Evolutionary conservation across 2,329 filamentous ascomycete genomes (phyloP).

Genomic region (Massarina eburnea): DNA sequence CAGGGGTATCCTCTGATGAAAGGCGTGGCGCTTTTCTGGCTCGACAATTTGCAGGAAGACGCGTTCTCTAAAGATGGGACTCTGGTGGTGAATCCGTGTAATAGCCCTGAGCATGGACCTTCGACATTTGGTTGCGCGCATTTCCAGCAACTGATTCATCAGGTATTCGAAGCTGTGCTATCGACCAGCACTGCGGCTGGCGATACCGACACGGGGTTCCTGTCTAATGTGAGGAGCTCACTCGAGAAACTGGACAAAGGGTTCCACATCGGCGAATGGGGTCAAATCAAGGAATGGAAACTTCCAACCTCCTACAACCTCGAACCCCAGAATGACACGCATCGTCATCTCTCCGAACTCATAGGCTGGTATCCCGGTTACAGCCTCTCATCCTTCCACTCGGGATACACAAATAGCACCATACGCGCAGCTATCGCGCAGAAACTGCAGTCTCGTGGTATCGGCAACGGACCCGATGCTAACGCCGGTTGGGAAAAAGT

Average conservation of each 20-base stretch:
- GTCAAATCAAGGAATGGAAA: conserved; percentile 56
- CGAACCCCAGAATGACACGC: conserved; percentile 48
- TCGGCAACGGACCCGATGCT: conserved; percentile 50
- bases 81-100: conserved; percentile 61
- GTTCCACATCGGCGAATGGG: conserved; percentile 49
- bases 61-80: conserved; percentile 53
- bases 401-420: conserved; percentile 48
- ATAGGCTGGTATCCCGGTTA: conserved; percentile 60
- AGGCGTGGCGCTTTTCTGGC: conserved; percentile 53
- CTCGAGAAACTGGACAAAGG: conserved; percentile 55
- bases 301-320: conserved; percentile 42
- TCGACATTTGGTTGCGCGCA: conserved; percentile 57
- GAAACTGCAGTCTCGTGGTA: conserved; percentile 51
- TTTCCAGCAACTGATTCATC: conserved; percentile 54
- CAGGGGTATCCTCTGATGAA: conserved; percentile 58
- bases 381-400: conserved; percentile 46
- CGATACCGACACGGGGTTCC: conserved; percentile 38
- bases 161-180: conserved; percentile 39
- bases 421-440: conserved; percentile 51
- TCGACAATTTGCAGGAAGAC: conserved; percentile 56
- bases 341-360: conserved; percentile 59
- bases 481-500: conserved; percentile 62
- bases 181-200: conserved; percentile 16
- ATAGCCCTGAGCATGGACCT: conserved; percentile 58
- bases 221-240: conserved; percentile 42